Conservation (phyloP, 768 basidiomycete species). For the Epithele typhae region DNA sequence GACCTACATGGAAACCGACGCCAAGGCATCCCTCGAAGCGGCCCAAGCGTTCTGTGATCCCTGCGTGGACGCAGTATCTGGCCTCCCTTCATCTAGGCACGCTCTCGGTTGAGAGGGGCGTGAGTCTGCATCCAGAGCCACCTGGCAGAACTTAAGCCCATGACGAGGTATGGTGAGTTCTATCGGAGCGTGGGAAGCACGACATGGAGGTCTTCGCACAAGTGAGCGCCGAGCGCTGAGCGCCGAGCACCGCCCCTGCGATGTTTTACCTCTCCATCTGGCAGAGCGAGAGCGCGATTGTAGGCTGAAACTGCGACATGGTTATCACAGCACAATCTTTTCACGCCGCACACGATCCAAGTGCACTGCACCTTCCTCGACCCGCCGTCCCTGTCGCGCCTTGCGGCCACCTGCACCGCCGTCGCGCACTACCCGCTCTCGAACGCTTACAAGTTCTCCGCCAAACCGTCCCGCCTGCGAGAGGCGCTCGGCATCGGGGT, state of each 20-base stretch:
- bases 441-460: slow-evolving; percentile 84
- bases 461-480: slow-evolving; percentile 59
- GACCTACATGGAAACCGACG: slow-evolving; percentile 64
- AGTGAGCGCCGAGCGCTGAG: slow-evolving; percentile 37
- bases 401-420: slow-evolving; percentile 49
- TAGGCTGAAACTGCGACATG: neutral
- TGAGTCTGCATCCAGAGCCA: slow-evolving; percentile 79
- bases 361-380: slow-evolving; percentile 86
- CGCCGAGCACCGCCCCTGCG: no score
- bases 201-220: slow-evolving; percentile 76
- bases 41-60: slow-evolving; percentile 53
- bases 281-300: neutral
- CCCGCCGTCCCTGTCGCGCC: slow-evolving; percentile 42
- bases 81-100: slow-evolving; percentile 46
- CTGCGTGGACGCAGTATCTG: slow-evolving; percentile 38
- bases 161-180: slow-evolving; percentile 74
- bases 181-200: slow-evolving; percentile 48
- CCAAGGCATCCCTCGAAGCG: slow-evolving; percentile 43
- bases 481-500: slow-evolving; percentile 65
- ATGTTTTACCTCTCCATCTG: no score
- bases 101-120: slow-evolving; percentile 40
- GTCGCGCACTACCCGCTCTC: slow-evolving; percentile 89
- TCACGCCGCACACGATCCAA: slow-evolving; percentile 67
- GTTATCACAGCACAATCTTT: slow-evolving; percentile 51
- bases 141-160: slow-evolving; percentile 74